Base-by-base conservation (phyloP, 352 stramenopile genomes). In the Globisporangium recalcitrans region DNA sequence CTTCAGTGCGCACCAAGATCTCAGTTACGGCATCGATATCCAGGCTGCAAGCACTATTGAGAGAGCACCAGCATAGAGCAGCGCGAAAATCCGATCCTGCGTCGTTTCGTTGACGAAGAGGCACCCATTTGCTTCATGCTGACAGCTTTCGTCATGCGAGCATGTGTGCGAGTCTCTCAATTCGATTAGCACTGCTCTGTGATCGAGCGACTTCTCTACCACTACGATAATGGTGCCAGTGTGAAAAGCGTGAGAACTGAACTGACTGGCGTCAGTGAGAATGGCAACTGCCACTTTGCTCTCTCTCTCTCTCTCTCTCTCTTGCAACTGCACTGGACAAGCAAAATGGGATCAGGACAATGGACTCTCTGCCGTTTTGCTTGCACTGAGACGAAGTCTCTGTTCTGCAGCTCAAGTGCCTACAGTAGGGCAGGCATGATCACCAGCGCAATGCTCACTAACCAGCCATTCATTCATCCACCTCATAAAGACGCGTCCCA, bases 241-340 rank as follows among this genome's bases (percentile, higher is more conserved):
- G 11, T 34, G 8, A 6, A 21, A 4, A 8, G 14, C 36, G 14
- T 19, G 36, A 13, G 36, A 44, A 44, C 8, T 4, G 36, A 44
- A 44, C 36, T 44, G 36, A 44, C 36, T 44, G 36, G 38, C 38
- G 38, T 46, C 38, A 46, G 38, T 21, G 38, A 46, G 38, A 46
- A 46, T 46, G 16, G 38, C 38, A 46, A 21, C 22, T 46, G 38
- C 38, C 3, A 16, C 2, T 46, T 21, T 44, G 19, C 38, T 8
- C 19, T 49, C 19, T 51, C 44, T 51, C 26, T 51, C n/a, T n/a
- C n/a, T n/a, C n/a, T n/a, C n/a, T n/a, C n/a, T 51, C 44, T 51
- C 26, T 51, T 26, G 44, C 44, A 51, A 27, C 38, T 22, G 16
- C 6, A 22, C 5, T 47, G 40, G 40, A 47, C 13, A 47, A 47